A percentile compares a stretch with the other conserved stretches of the same genome.
Conservation (phyloP, 306 rosid genomes). For the Carpinus fangiana region DNA sequence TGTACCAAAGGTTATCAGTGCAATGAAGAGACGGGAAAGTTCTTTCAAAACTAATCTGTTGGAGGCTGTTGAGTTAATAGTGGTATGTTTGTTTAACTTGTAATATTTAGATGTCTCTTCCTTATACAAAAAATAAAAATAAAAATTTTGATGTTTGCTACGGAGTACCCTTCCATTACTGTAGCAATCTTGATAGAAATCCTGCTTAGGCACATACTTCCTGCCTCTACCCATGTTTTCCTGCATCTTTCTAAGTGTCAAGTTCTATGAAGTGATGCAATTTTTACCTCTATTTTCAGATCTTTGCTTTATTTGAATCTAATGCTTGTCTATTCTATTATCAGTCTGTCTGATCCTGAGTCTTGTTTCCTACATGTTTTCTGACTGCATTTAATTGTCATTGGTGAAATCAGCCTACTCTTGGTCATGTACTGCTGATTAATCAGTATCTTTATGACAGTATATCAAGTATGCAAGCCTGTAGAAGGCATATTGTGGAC, state of each 20-base stretch:
- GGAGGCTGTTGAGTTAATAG: conserved; percentile 52
- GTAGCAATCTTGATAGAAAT: conserved; percentile 1
- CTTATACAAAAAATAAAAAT: too few species aligned
- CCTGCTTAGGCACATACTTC: too few species aligned
- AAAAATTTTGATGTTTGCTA: neutral
- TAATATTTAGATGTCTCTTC: neutral
- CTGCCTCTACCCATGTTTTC: too few species aligned
- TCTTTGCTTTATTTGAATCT: neutral
- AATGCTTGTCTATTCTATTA: neutral
- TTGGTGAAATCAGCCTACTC: neutral
- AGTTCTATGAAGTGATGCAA: too few species aligned
- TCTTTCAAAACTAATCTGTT: conserved; percentile 54
- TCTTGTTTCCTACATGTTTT: neutral
- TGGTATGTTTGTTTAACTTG: conserved; percentile 46
- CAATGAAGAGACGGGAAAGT: conserved; percentile 66
- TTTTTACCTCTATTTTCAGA: neutral
- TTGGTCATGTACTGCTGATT: neutral
- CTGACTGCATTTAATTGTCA: neutral
- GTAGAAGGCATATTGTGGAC: neutral
- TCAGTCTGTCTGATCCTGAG: neutral
- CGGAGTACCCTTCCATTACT: neutral
- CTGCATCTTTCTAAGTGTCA: too few species aligned
- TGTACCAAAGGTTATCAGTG: conserved; percentile 47
- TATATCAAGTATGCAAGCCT: neutral
- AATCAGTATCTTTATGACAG: neutral